Percentiles rank a stretch among this genome's conserved stretches.
phyloP scores from a whole-genome alignment of 2,329 filamentous ascomycete genomes.

The Colletotrichum chrysophilum region DNA sequence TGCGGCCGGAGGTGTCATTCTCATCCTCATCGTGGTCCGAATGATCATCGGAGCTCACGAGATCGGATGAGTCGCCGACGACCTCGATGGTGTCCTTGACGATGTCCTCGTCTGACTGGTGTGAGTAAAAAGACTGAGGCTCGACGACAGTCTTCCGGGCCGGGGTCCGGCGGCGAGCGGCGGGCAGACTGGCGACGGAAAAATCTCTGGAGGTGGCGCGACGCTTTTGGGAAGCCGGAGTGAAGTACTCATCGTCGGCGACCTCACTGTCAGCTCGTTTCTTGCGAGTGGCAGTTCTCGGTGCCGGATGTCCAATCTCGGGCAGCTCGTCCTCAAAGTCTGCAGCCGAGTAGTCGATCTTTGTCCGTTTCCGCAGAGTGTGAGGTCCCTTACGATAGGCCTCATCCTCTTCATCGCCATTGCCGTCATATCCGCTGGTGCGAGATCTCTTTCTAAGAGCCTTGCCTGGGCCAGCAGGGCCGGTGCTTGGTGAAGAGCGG shows the following conservation, averaged over 20 bases:
- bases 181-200: slow-evolving; percentile 1
- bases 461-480: neutral
- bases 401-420: slow-evolving; percentile 49
- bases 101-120: slow-evolving; percentile 43
- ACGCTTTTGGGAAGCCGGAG: slow-evolving; percentile 6
- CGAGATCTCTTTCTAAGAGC: slow-evolving; percentile 18
- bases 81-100: slow-evolving; percentile 65
- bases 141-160: slow-evolving; percentile 41
- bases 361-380: slow-evolving; percentile 60
- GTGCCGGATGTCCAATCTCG: slow-evolving; percentile 26
- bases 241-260: slow-evolving; percentile 16
- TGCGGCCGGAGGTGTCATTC: neutral
- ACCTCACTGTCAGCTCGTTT: slow-evolving; percentile 31
- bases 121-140: slow-evolving; percentile 7
- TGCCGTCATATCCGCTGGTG: slow-evolving; percentile 7
- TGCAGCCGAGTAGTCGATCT: slow-evolving; percentile 62
- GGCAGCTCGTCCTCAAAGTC: slow-evolving; percentile 54
- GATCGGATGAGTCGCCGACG: slow-evolving; percentile 40
- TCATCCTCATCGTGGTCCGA: slow-evolving; percentile 22
- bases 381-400: slow-evolving; percentile 63
- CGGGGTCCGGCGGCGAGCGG: slow-evolving; percentile 41
- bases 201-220: slow-evolving; percentile 23
- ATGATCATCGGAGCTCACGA: slow-evolving; percentile 34
- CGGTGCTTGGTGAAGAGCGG: slow-evolving; percentile 7
- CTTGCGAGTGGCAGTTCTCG: slow-evolving; percentile 30